These are phyloP conservation scores for Prunus campanulata DNA, from an alignment of 306 rosid species.

Conservation along the genomic window DNA sequence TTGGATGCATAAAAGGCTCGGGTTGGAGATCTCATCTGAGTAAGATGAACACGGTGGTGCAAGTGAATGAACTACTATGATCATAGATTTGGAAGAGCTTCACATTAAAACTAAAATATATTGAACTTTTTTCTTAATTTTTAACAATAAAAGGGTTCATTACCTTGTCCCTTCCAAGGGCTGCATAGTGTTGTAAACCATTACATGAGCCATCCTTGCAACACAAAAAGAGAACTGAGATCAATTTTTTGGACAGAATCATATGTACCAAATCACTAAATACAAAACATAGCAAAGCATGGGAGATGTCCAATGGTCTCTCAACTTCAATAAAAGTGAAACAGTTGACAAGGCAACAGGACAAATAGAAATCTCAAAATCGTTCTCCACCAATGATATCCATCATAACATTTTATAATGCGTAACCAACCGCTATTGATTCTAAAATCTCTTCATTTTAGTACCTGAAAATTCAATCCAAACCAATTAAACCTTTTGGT, in stretches of 20 bases:
- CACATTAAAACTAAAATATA: neutral
- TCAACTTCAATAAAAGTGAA: slow-evolving; percentile 22
- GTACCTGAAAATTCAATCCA: neutral
- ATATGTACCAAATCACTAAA: neutral
- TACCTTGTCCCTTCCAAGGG: slow-evolving; percentile 99
- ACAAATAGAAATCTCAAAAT: neutral
- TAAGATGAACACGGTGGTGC: too few species aligned
- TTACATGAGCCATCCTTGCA: slow-evolving; percentile 98
- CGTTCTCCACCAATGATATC: neutral
- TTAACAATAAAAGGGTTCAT: slow-evolving; percentile 7
- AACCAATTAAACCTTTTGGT: neutral
- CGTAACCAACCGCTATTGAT: neutral
- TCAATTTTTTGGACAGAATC: slow-evolving; percentile 11
- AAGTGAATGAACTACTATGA: too few species aligned
- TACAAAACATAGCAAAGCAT: slow-evolving; percentile 4
- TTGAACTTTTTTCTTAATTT: neutral
- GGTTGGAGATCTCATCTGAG: neutral
- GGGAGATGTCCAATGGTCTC: slow-evolving; percentile 4
- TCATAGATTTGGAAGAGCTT: neutral
- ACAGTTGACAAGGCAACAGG: neutral
- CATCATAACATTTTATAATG: neutral
- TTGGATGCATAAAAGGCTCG: neutral
- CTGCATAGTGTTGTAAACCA: slow-evolving; percentile 99
- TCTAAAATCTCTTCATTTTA: neutral
- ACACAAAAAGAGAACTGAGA: slow-evolving; percentile 15